Evolutionary conservation across 2,329 filamentous ascomycete species (phyloP), one percentile per base, ranked within the genome.

Genomic region (Amauroascus verrucosus): DNA sequence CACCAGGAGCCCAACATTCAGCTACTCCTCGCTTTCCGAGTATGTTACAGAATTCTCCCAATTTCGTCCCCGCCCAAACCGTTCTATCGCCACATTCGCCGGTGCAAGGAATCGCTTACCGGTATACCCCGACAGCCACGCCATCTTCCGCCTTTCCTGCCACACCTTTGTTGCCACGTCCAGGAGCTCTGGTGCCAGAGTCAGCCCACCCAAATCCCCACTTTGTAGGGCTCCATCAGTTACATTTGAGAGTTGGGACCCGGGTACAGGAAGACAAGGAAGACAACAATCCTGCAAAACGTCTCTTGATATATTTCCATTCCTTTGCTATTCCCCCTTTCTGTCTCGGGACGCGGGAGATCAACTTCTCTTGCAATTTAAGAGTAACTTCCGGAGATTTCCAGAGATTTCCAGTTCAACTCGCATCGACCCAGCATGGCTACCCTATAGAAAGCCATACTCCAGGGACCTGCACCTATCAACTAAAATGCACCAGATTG

Each of bases 401-500:
- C 22, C 43, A 60, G 56, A 70, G 26, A 56, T 57, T 76, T 66
- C 67, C 67, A 7, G 57, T 48, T 24, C 59, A 35, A 65, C 37
- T 57, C 3, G 24, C 50, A 6, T 37, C 26, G 3, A 54, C 45
- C 6, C 46, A 51, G 11, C 56, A 70, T 2, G 57, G 65, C 40
- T 64, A 65, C 5, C 47, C 56, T 20, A 60, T 52, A 40, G 69
- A 65, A 52, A 57, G 47, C 24, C 73, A 70, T 61, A 70, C 66
- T 16, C 71, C 80, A 55, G 78, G 79, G 3, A 81, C 78, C 48
- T 67, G 78, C 4, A 77, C 81, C 33, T 83, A 84, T 62, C 84
- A 88, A 14, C 62, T 95, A 20, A 83, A 87, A 8, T 85, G 85
- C 62, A 79, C 84, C 60, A 71, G 72, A 54, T 66, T 73, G 54